phyloP scores from a whole-genome alignment of 2,329 filamentous ascomycete species.

The Neurospora crassa region DNA sequence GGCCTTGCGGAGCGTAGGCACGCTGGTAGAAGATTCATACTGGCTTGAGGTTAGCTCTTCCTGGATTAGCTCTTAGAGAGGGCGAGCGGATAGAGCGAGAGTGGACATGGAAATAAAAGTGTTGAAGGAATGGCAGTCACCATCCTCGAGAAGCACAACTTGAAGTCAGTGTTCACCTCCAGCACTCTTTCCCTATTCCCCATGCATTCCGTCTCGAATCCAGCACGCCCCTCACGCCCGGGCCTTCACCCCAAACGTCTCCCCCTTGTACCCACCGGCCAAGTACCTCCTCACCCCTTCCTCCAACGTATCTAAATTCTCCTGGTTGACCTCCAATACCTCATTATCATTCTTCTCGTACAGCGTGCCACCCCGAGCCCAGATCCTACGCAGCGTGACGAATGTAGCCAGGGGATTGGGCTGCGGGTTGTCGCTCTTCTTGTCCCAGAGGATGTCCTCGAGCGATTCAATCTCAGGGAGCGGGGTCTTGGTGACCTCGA shows the following conservation, averaged over 20 bases:
- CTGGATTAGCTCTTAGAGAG: too few species aligned
- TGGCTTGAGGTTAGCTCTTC: too few species aligned
- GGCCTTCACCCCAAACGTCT: constrained; percentile 11
- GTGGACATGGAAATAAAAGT: not conserved
- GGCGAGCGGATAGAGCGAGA: not conserved
- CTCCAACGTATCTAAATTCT: constrained; percentile 42
- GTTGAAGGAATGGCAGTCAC: not conserved
- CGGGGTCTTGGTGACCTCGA: constrained; percentile 43
- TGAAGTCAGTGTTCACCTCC: not conserved
- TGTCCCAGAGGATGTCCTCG: constrained; percentile 51
- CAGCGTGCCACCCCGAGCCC: constrained; percentile 62
- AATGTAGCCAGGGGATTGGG: constrained; percentile 46
- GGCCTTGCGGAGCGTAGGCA: too few species aligned
- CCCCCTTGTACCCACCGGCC: constrained; percentile 15
- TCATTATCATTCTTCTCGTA: constrained; percentile 61
- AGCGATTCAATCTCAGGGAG: constrained; percentile 42
- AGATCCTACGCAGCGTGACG: constrained; percentile 58
- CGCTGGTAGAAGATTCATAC: too few species aligned
- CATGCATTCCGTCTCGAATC: too few species aligned
- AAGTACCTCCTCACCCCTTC: constrained; percentile 19
- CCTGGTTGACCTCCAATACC: constrained; percentile 38
- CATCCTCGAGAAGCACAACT: not conserved
- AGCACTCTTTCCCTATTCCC: not conserved
- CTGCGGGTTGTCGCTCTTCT: constrained; percentile 34
- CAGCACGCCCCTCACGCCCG: not conserved